These are phyloP conservation scores for Sarocladiaceae sp. DNA, from an alignment of 2,329 filamentous ascomycete genomes.

Conservation along the genomic window DNA sequence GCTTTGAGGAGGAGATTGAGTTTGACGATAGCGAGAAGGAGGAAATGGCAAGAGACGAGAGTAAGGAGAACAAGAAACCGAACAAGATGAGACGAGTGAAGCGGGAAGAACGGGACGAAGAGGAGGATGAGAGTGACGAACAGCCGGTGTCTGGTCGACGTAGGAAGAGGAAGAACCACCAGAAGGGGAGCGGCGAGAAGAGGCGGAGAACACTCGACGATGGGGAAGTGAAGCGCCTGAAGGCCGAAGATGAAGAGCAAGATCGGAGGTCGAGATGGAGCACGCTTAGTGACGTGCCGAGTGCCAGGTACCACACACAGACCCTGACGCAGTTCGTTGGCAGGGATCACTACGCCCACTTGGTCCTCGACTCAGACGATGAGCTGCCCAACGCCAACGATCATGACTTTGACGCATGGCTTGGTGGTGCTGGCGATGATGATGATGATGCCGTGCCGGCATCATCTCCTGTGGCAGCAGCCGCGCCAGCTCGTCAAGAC, in stretches of 20 bases:
- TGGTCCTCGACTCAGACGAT: slow-evolving; percentile 33
- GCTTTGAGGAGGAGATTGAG: slow-evolving; percentile 23
- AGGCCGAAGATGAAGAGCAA: slow-evolving; percentile 1
- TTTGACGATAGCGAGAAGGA: slow-evolving; percentile 22
- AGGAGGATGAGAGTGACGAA: slow-evolving; percentile 10
- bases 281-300: slow-evolving; percentile 24
- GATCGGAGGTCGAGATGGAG: slow-evolving; percentile 17
- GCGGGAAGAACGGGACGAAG: too few relatives aligned
- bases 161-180: slow-evolving; percentile 13
- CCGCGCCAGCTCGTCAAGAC: slow-evolving; percentile 19
- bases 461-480: slow-evolving; percentile 16
- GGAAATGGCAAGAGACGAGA: slow-evolving; percentile 14
- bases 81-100: slow-evolving; percentile 3
- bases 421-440: slow-evolving; percentile 11
- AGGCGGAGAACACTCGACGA: slow-evolving; percentile 16
- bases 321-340: slow-evolving; percentile 34
- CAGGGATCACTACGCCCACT: slow-evolving; percentile 14
- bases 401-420: slow-evolving; percentile 28
- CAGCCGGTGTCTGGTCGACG: not conserved
- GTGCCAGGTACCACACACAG: slow-evolving; percentile 32
- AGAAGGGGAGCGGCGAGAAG: slow-evolving; percentile 15
- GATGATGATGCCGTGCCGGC: slow-evolving; percentile 8
- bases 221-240: not conserved
- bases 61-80: slow-evolving; percentile 15
- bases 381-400: slow-evolving; percentile 19